Percentiles rank a stretch among this genome's conserved stretches.
These are phyloP conservation scores for Acer saccharum DNA, from an alignment of 345 rosid genomes.

Conservation along the genomic window DNA sequence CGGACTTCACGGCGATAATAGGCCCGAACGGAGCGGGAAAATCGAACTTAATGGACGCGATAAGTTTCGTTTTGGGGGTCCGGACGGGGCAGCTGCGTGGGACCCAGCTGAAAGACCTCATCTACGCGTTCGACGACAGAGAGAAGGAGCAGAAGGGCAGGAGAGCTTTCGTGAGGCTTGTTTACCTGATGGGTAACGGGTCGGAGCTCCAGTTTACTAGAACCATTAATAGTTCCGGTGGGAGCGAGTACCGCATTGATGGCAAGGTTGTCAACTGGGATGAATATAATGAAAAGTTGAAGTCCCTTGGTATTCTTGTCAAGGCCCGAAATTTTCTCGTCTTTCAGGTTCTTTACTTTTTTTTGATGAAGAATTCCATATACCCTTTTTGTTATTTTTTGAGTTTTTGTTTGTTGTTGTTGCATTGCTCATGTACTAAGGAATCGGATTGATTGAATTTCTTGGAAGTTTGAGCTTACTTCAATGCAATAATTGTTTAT, in stretches of 20 bases:
- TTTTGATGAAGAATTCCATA: background rate
- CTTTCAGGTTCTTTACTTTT: slow-evolving; percentile 67
- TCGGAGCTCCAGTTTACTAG: slow-evolving; percentile 81
- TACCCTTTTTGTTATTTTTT: background rate
- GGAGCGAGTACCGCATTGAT: slow-evolving; percentile 87
- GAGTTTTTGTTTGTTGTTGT: background rate
- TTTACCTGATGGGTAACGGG: slow-evolving; percentile 68
- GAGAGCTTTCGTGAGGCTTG: slow-evolving; percentile 80
- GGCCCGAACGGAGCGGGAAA: slow-evolving; percentile 99
- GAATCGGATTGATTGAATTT: slow-evolving; percentile 2
- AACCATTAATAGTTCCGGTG: slow-evolving; percentile 68
- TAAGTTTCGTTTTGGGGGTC: slow-evolving; percentile 96
- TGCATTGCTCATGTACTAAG: background rate
- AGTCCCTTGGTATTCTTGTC: slow-evolving; percentile 88
- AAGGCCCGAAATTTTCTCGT: slow-evolving; percentile 97
- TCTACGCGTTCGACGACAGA: slow-evolving; percentile 87
- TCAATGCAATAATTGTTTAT: background rate
- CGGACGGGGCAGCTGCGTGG: slow-evolving; percentile 98
- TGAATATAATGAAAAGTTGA: slow-evolving; percentile 72
- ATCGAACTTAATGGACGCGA: slow-evolving; percentile 98
- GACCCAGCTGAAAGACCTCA: slow-evolving; percentile 90
- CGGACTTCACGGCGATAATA: slow-evolving; percentile 93
- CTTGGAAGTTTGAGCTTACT: slow-evolving; percentile 1
- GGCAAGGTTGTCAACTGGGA: slow-evolving; percentile 82
- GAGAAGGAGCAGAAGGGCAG: slow-evolving; percentile 93